A percentile compares a stretch with the other conserved stretches of the same genome.
These are phyloP conservation scores for Stenocarpella maydis DNA, from an alignment of 2,329 filamentous ascomycete genomes.

Conservation along the genomic window DNA sequence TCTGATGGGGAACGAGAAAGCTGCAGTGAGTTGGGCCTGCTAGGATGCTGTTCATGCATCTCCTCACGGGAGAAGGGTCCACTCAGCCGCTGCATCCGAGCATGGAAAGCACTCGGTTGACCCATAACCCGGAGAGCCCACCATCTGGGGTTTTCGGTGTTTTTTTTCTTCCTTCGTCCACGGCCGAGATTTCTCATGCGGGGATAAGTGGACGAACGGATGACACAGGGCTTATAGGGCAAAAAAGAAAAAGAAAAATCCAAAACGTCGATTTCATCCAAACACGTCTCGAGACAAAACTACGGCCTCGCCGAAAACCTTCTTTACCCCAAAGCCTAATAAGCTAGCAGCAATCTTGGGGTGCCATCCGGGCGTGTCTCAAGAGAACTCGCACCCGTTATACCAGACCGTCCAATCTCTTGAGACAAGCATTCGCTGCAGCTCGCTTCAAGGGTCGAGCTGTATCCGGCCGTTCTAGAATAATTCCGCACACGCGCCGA, in stretches of 20 bases:
- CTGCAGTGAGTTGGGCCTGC: constrained; percentile 15
- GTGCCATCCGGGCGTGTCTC: constrained; percentile 23
- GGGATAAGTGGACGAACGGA: background rate
- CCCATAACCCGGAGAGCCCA: background rate
- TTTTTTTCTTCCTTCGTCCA: background rate
- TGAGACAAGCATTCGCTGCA: background rate
- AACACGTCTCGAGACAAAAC: constrained; percentile 15
- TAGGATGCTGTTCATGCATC: constrained; percentile 15
- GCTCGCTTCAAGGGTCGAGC: constrained; percentile 6
- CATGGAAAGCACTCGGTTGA: background rate
- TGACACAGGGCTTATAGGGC: background rate
- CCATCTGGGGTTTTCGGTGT: too few relatives aligned
- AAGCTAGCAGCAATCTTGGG: background rate
- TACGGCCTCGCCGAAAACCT: constrained; percentile 15
- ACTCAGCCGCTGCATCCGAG: constrained; percentile 18
- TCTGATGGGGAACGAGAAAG: constrained; percentile 18
- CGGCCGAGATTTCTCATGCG: background rate
- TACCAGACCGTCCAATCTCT: background rate
- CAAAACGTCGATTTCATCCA: constrained; percentile 23
- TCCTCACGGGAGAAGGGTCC: background rate
- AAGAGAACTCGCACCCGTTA: background rate
- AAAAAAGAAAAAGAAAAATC: background rate
- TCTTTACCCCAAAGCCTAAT: background rate
- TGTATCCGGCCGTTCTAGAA: constrained; percentile 16
- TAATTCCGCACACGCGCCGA: background rate